Base-by-base conservation (phyloP, 2,329 filamentous ascomycete species). In the Pseudocercospora eumusae region DNA sequence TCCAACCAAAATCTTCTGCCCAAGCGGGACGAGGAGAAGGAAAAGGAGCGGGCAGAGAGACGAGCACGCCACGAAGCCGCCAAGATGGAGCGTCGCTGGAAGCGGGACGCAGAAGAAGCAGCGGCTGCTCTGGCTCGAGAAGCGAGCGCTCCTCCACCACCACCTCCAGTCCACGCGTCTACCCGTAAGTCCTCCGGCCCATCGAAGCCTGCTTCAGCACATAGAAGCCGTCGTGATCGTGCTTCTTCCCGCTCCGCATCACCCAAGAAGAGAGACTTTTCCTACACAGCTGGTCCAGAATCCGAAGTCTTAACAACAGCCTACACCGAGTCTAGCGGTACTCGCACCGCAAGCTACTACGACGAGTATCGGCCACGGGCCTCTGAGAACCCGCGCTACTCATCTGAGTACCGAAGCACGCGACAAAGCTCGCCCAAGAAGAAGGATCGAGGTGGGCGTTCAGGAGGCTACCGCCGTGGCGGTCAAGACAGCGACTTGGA, bases 31-130 rank as follows among this genome's bases (percentile, higher is more conserved):
- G 67, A 65, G 40, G 61, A 72, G 20, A 70, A 68, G 47, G 74
- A 78, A 64, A 75, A 75, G 47, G 76, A 76, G 47, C 76, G 79
- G 66, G 79, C 74, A 13, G 74, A 75, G 57, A 72, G 73, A 47
- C 66, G 68, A 56, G 75, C 73, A 20, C 68, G 70, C 52, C 70
- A 78, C 68, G 76, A 78, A 69, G 75, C 75, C 15, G 71, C 71
- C 4, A 68, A 69, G 15, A 76, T 76, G 75, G 75, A 76, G 59
- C 69, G 74, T 27, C 72, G 74, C 59, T 76, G 76, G 75, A 71
- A 75, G 62, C 65, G 69, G 47, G 74, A 75, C 67, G 69, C 80
- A 73, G 75, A 79, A 73, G 72, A 71, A 64, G 72, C 73, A 27
- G 72, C 74, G n/a, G 69, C 71, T 59, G 73, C 68, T 61, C 69